phyloP scores from a whole-genome alignment of 108 stramenopile genomes.

The Cyclotella cryptica region DNA sequence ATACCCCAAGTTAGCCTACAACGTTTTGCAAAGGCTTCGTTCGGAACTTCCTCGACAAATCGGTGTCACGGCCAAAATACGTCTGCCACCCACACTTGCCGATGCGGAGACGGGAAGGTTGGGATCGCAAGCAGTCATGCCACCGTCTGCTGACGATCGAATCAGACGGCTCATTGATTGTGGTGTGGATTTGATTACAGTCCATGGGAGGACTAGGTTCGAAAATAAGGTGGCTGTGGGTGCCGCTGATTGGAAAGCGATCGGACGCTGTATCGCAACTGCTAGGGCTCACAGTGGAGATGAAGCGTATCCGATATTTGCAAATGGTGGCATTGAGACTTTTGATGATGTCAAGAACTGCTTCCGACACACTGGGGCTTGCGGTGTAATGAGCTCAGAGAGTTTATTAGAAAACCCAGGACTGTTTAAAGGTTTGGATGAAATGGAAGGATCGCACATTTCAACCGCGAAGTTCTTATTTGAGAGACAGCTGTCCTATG shows the following conservation, averaged over 20 bases:
- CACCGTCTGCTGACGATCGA: constrained; percentile 52
- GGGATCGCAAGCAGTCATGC: constrained; percentile 17
- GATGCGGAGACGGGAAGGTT: constrained; percentile 39
- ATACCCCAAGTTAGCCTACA: constrained; percentile 67
- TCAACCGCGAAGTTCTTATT: constrained; percentile 43
- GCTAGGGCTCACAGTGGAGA: constrained; percentile 58
- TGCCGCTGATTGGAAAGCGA: constrained; percentile 67
- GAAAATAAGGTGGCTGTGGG: constrained; percentile 88
- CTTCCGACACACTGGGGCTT: constrained; percentile 75
- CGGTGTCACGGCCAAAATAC: constrained; percentile 81
- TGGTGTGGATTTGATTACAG: constrained; percentile 90
- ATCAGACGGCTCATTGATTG: constrained; percentile 71
- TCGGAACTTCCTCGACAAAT: constrained; percentile 61
- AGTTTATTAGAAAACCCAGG: constrained; percentile 93
- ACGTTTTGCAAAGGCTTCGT: constrained; percentile 61
- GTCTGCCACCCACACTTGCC: constrained; percentile 61
- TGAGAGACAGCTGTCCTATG: constrained; percentile 82
- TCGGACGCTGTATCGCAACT: constrained; percentile 53
- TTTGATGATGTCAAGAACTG: constrained; percentile 73
- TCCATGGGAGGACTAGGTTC: constrained; percentile 94
- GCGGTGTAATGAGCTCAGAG: constrained; percentile 95
- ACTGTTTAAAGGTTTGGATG: constrained; percentile 61
- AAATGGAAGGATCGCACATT: constrained; percentile 19
- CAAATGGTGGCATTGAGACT: constrained; percentile 95
- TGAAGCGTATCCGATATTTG: constrained; percentile 83